These are phyloP conservation scores for Syzygium oleosum DNA, from an alignment of 345 rosid species.

Conservation along the genomic window DNA sequence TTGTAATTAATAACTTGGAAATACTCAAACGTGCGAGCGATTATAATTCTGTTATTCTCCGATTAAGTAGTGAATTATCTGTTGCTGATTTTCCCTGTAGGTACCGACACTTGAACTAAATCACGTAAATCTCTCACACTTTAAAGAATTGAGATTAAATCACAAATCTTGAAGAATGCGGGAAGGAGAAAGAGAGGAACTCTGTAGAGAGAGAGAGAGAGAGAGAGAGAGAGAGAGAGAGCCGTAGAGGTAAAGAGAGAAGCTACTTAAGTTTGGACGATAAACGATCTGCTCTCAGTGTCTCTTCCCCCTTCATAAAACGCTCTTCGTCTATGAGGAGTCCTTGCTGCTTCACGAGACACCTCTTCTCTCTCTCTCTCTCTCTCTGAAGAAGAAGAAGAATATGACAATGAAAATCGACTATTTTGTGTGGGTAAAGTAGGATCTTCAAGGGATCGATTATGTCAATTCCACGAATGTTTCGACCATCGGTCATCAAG, in stretches of 20 bases:
- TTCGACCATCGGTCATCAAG: not conserved
- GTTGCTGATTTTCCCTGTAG: too few relatives aligned
- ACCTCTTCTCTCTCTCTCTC: not conserved
- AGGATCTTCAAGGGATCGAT: too few relatives aligned
- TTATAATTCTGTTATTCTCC: too few relatives aligned
- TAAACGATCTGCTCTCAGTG: not conserved
- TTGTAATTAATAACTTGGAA: too few relatives aligned
- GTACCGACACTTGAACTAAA: too few relatives aligned
- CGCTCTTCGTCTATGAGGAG: not conserved
- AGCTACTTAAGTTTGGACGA: not conserved
- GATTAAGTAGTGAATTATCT: too few relatives aligned
- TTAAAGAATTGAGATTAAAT: too few relatives aligned
- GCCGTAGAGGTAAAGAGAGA: not conserved
- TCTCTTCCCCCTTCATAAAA: not conserved
- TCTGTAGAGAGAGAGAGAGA: not conserved
- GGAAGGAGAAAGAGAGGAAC: slow-evolving; percentile 1
- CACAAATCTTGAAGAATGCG: slow-evolving; percentile 8
- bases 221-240: slow-evolving; percentile 3
- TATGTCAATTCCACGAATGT: not conserved
- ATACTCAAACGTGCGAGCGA: too few relatives aligned
- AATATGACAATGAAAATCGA: not conserved
- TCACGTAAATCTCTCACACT: too few relatives aligned
- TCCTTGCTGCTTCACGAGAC: slow-evolving; percentile 19
- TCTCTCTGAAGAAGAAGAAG: not conserved
- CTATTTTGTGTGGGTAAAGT: too few relatives aligned